Evolutionary conservation across 1,284 basidiomycete species (phyloP).

Genomic region (Microbotryum saponariae): DNA sequence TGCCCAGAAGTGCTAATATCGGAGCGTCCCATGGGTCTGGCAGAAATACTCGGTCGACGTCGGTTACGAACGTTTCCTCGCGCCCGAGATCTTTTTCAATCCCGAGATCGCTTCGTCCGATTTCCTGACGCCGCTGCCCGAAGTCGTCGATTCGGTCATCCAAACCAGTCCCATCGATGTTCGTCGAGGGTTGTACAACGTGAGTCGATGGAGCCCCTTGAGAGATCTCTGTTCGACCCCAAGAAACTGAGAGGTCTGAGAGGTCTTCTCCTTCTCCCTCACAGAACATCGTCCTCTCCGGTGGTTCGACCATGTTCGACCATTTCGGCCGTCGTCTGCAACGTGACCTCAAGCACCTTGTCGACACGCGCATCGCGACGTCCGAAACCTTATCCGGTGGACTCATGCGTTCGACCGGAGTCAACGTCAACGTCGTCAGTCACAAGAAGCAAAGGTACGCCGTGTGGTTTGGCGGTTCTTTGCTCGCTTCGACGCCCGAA

Average conservation of each 20-base stretch:
- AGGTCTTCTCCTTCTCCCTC: not conserved
- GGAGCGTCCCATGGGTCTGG: not conserved
- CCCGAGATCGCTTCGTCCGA: slow-evolving; percentile 97
- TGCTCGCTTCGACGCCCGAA: slow-evolving; percentile 89
- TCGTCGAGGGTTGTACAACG: slow-evolving; percentile 87
- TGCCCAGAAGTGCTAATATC: too few relatives aligned
- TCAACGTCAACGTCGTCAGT: slow-evolving; percentile 94
- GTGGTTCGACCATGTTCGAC: slow-evolving; percentile 97
- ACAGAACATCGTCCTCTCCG: slow-evolving; percentile 86
- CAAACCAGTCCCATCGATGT: slow-evolving; percentile 95
- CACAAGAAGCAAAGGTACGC: slow-evolving; percentile 97
- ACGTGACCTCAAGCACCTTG: slow-evolving; percentile 87
- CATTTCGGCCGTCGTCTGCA: slow-evolving; percentile 94
- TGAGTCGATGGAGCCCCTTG: slow-evolving; percentile 37
- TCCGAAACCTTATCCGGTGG: slow-evolving; percentile 70
- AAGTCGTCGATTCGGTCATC: slow-evolving; percentile 94
- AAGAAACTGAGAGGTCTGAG: slow-evolving; percentile 1
- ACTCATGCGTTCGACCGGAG: slow-evolving; percentile 73
- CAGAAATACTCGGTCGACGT: slow-evolving; percentile 87
- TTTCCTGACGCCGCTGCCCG: slow-evolving; percentile 92
- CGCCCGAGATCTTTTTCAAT: slow-evolving; percentile 99
- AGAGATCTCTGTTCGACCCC: not conserved
- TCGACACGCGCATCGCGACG: slow-evolving; percentile 79
- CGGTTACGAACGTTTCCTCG: slow-evolving; percentile 97
- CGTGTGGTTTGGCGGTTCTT: slow-evolving; percentile 96